A percentile compares a stretch with the other conserved stretches of the same genome.
phyloP scores from a whole-genome alignment of 345 rosid species.

The rapeseed (Brassica napus) region Da-Ae NC_063446.1:88501-89000 shows the following conservation, averaged over 20 bases:
- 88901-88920: conserved; percentile 52
- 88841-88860: conserved; percentile 61
- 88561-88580: conserved; percentile 17
- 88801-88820: conserved; percentile 61
- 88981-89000: conserved; percentile 61
- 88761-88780: conserved; percentile 40
- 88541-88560: conserved; percentile 32
- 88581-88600: conserved; percentile 18
- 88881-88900: conserved; percentile 58
- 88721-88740: conserved; percentile 45
- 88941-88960: conserved; percentile 46
- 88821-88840: conserved; percentile 53
- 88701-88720: conserved; percentile 42
- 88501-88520: neutral
- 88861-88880: conserved; percentile 64
- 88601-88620: conserved; percentile 7
- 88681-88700: conserved; percentile 49
- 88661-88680: conserved; percentile 42
- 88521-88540: conserved; percentile 42
- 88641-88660: conserved; percentile 32
- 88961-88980: conserved; percentile 65
- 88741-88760: conserved; percentile 46
- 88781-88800: conserved; percentile 45
- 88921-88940: conserved; percentile 56
- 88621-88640: conserved; percentile 15